Base-by-base conservation (phyloP, 352 stramenopile genomes). In the Thalassiosira hispida region DNA sequence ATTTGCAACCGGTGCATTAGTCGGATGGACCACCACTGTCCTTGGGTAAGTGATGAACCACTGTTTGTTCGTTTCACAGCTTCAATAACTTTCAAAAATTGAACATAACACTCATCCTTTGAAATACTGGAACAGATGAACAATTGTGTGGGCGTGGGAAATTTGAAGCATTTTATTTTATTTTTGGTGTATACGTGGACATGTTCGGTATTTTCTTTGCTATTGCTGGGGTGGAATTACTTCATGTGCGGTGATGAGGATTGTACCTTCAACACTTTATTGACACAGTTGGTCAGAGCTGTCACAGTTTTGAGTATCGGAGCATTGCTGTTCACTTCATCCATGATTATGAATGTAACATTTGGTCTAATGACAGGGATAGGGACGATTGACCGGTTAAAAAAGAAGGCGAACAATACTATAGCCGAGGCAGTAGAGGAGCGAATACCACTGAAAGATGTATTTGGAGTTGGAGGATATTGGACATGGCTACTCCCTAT, bases 1-100 rank as follows among this genome's bases (percentile, higher is more conserved):
- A 93, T 94, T 46, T 96, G 92, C 73, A 93, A 94, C 79, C 80
- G 89, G 69, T 96, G 92, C 70, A 91, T 95, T 31, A 89, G 83
- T 67, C 27, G 88, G 7, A 96, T 96, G 92, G 92, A 96, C 77
- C 92, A 92, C 81, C 88, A 93, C 59, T 95, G 78, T 81, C 86
- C 87, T 6, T 94, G 86, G 74, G 63, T 73, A 53, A 66, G 67
- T 74, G 49, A 59, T 20, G 16, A 60, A 66, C 29, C 31, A 64
- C 11, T 29, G 16, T 46, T 63, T 25, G 23, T 6, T 27, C n/a
- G 6, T 27, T 52, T 7, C 44, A 52, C 14, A 29, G 29, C 40
- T 66, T 23, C 20, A 68, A n/a, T 18, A 56, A 56, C 8, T 53
- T 40, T 64, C 0, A 2, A 23, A 65, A 23, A 49, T 31, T 16